A percentile compares a stretch with the other conserved stretches of the same genome.
Evolutionary conservation across 768 basidiomycete genomes (phyloP).

Genomic region (Ephemerocybe angulata): DNA sequence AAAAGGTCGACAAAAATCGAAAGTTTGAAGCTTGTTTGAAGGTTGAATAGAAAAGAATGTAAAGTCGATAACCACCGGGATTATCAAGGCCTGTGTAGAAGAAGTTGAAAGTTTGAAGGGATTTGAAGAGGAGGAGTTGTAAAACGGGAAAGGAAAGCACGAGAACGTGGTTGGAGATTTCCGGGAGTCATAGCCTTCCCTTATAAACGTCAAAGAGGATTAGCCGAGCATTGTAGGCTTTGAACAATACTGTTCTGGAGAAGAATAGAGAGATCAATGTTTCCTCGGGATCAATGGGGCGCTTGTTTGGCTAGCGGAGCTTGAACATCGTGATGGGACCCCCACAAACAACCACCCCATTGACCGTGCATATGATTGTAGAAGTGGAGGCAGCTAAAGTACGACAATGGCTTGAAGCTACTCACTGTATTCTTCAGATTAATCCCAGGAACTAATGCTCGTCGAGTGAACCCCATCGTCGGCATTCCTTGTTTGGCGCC

Average conservation of each 20-base stretch:
- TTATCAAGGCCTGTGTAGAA: conserved; percentile 27
- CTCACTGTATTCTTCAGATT: too few relatives aligned
- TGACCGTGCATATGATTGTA: too few relatives aligned
- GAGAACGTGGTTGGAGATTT: conserved; percentile 11
- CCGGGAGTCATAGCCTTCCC: background rate
- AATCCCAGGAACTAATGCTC: too few relatives aligned
- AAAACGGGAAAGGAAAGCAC: conserved; percentile 20
- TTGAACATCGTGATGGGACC: too few relatives aligned
- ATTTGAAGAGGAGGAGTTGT: conserved; percentile 20
- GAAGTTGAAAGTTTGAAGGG: conserved; percentile 18
- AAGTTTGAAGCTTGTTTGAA: too few relatives aligned
- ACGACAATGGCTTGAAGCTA: too few relatives aligned
- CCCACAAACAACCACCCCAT: too few relatives aligned
- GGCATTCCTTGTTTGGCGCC: background rate
- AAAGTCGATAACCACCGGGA: conserved; percentile 33
- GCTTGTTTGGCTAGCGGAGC: conserved; percentile 8
- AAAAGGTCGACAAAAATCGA: too few relatives aligned
- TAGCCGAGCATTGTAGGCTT: background rate
- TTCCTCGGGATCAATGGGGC: background rate
- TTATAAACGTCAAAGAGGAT: background rate
- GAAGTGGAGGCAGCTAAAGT: too few relatives aligned
- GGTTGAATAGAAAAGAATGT: conserved; percentile 14
- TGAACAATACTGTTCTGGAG: conserved; percentile 6
- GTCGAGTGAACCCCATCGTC: background rate
- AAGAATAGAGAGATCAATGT: background rate